These are phyloP conservation scores for Glarea lozoyensis DNA, from an alignment of 495 filamentous ascomycete species.

Conservation along the genomic window DNA sequence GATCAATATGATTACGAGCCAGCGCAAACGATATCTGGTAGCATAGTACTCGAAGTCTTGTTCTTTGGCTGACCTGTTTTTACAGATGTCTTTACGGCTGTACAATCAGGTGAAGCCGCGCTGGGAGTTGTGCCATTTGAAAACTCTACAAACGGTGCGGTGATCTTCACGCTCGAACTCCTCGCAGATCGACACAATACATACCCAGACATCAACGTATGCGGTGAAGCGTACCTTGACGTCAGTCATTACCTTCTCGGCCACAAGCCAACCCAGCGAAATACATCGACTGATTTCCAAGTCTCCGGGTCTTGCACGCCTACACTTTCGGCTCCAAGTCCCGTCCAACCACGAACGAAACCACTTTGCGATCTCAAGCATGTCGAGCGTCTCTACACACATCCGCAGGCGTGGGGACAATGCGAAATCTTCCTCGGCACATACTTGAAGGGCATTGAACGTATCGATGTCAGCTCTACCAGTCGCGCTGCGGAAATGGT, in stretches of 20 bases:
- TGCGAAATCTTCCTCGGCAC: constrained; percentile 64
- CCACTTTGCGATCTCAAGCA: constrained; percentile 35
- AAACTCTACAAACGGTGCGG: constrained; percentile 88
- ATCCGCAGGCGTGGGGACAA: constrained; percentile 92
- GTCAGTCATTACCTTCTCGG: constrained; percentile 81
- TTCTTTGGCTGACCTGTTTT: neutral
- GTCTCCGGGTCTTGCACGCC: constrained; percentile 17
- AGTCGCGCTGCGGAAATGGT: constrained; percentile 74
- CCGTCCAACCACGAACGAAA: constrained; percentile 19
- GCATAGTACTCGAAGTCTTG: neutral
- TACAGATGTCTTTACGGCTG: constrained; percentile 67
- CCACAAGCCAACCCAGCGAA: constrained; percentile 16
- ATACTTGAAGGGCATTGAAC: constrained; percentile 60
- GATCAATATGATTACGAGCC: constrained; percentile 46
- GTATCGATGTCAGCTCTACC: constrained; percentile 80
- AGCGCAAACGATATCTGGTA: constrained; percentile 53
- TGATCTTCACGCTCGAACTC: constrained; percentile 80
- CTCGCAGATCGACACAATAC: constrained; percentile 59
- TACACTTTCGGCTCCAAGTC: constrained; percentile 16
- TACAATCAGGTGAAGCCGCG: constrained; percentile 52
- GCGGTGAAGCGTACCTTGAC: constrained; percentile 71
- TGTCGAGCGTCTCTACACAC: constrained; percentile 64
- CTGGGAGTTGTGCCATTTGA: constrained; percentile 91
- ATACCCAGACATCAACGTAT: constrained; percentile 61
- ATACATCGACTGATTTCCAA: constrained; percentile 8